These are phyloP conservation scores for Venturia oleaginea DNA, from an alignment of 2,329 filamentous ascomycete genomes.

Conservation along the genomic window DNA sequence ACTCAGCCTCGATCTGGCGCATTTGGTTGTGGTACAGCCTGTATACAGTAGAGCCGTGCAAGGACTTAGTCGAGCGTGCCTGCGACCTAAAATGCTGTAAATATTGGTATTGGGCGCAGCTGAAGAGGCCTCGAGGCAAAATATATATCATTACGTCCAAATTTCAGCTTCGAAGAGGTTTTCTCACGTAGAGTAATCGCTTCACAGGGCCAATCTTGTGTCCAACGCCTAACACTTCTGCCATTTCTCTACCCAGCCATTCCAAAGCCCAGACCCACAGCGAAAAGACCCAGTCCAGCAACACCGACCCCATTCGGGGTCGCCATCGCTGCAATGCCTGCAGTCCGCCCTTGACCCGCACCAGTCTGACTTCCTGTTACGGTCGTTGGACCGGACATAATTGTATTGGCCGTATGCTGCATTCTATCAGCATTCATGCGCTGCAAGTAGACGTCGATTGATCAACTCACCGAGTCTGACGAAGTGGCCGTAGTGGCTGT, in stretches of 20 bases:
- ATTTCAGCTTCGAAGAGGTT: not conserved
- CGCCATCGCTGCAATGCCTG: not conserved
- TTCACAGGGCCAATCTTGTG: not conserved
- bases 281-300: not conserved
- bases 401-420: slow-evolving; percentile 9
- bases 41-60: not conserved
- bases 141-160: not conserved
- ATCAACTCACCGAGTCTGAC: not conserved
- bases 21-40: not conserved
- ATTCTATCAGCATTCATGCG: not conserved
- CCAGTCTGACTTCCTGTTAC: slow-evolving; percentile 2
- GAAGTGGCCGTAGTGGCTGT: not conserved
- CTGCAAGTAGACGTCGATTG: not conserved
- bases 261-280: not conserved
- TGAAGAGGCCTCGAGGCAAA: not conserved
- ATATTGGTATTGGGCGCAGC: not conserved
- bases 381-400: slow-evolving; percentile 7
- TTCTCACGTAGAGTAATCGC: not conserved
- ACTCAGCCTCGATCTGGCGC: not conserved
- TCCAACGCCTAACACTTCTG: not conserved
- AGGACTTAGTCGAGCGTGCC: not conserved
- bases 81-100: not conserved
- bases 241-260: not conserved
- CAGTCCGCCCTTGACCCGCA: not conserved
- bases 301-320: not conserved